Conservation (phyloP, 345 rosid species). For the Cardamine occulta region DNA sequence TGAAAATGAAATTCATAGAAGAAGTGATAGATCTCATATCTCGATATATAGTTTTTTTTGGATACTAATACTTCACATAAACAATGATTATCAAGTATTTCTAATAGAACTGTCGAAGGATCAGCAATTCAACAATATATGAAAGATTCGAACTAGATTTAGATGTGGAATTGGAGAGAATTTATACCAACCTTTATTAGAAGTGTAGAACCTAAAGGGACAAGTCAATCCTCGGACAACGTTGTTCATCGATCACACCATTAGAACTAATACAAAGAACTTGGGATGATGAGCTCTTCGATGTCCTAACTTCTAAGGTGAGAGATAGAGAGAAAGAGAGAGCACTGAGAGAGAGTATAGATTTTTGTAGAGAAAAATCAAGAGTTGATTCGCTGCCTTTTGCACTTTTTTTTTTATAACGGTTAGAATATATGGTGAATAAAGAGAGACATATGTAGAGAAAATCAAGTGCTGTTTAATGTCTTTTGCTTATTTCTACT, state of each 20-base stretch:
- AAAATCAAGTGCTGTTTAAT: slow-evolving; percentile 41
- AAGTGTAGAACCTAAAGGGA: slow-evolving; percentile 11
- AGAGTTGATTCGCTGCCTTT: slow-evolving; percentile 30
- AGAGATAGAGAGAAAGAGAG: slow-evolving; percentile 3
- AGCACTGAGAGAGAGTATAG: slow-evolving; percentile 24
- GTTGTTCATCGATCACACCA: slow-evolving; percentile 30
- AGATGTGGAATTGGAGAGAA: slow-evolving; percentile 15
- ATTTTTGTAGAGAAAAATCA: slow-evolving; percentile 27
- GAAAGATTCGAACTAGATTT: background rate
- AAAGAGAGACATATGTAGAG: slow-evolving; percentile 29
- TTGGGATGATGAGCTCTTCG: slow-evolving; percentile 25
- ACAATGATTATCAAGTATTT: slow-evolving; percentile 1
- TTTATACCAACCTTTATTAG: slow-evolving; percentile 11
- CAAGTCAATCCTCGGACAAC: slow-evolving; percentile 8
- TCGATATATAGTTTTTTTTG: background rate
- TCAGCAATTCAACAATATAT: background rate
- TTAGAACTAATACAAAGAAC: slow-evolving; percentile 2
- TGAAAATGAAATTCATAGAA: background rate
- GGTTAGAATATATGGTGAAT: slow-evolving; percentile 27
- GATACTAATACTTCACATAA: background rate
- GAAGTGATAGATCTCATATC: slow-evolving; percentile 3
- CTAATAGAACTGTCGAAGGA: too few relatives aligned
- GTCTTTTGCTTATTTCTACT: slow-evolving; percentile 21
- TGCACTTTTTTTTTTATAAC: slow-evolving; percentile 30
- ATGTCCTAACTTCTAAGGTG: slow-evolving; percentile 28